Conservation (phyloP, 2,329 filamentous ascomycete genomes). For the Colletotrichum liriopes region DNA sequence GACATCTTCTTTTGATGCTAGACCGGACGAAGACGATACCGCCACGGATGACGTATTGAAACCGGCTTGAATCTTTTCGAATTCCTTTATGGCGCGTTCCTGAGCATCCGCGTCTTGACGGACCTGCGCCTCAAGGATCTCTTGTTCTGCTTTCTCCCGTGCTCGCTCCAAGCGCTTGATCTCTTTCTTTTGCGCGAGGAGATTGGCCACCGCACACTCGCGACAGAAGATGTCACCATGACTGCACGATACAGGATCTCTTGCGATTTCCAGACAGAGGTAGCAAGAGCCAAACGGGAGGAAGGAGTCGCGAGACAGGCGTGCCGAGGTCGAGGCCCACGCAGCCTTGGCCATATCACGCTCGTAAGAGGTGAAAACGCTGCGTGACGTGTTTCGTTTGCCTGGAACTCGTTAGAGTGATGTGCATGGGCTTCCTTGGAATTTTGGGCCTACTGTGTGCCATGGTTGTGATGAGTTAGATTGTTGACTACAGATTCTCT, state of each 20-base stretch:
- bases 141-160: constrained; percentile 72
- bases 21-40: neutral
- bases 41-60: constrained; percentile 54
- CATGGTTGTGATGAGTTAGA: constrained; percentile 51
- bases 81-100: constrained; percentile 81
- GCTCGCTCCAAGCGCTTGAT: constrained; percentile 85
- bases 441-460: constrained; percentile 63
- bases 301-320: constrained; percentile 91
- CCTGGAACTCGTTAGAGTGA: constrained; percentile 56
- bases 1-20: neutral
- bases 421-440: neutral
- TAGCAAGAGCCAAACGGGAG: constrained; percentile 91
- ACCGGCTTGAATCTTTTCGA: constrained; percentile 88
- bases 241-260: constrained; percentile 86
- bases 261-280: constrained; percentile 86
- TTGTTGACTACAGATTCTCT: neutral
- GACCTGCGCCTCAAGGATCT: constrained; percentile 72
- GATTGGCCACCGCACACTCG: constrained; percentile 92
- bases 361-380: constrained; percentile 95
- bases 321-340: constrained; percentile 88
- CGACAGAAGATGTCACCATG: constrained; percentile 94
- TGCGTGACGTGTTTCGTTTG: constrained; percentile 92
- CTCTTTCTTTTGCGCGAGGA: constrained; percentile 93
- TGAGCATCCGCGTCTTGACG: constrained; percentile 79
- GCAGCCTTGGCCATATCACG: constrained; percentile 84